These are phyloP conservation scores for Aspergillus piperis DNA, from an alignment of 2,329 filamentous ascomycete species.

Conservation along the genomic window DNA sequence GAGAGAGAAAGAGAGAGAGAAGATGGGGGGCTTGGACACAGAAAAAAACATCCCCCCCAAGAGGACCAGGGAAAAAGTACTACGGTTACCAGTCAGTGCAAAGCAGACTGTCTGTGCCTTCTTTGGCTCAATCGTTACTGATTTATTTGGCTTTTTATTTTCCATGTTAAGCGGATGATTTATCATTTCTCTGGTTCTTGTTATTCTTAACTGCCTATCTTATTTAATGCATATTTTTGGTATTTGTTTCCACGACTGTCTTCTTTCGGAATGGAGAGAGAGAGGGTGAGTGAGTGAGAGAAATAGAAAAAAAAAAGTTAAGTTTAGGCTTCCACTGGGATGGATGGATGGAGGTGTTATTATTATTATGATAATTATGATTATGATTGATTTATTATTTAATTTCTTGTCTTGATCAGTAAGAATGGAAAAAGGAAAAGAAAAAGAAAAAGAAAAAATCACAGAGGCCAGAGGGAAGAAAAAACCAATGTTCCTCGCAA, in stretches of 20 bases:
- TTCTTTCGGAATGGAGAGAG: background rate
- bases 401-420: background rate
- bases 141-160: no score
- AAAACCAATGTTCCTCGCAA: background rate
- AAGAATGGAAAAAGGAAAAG: no score
- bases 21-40: background rate
- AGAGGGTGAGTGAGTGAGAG: no score
- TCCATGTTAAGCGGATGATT: no score
- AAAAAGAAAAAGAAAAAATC: background rate
- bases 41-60: slow-evolving; percentile 7
- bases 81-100: background rate
- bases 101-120: background rate
- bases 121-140: no score
- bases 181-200: no score
- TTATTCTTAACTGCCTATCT: background rate
- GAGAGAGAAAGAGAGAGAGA: slow-evolving; percentile 4
- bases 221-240: background rate
- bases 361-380: background rate
- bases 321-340: no score
- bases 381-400: background rate
- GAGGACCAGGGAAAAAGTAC: slow-evolving; percentile 12
- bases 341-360: no score
- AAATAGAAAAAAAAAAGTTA: no score
- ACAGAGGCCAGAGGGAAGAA: no score
- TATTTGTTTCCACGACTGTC: background rate